These are phyloP conservation scores for Stagonosporopsis cucurbitacearum DNA, from an alignment of 2,329 filamentous ascomycete species.

Conservation along the genomic window DNA sequence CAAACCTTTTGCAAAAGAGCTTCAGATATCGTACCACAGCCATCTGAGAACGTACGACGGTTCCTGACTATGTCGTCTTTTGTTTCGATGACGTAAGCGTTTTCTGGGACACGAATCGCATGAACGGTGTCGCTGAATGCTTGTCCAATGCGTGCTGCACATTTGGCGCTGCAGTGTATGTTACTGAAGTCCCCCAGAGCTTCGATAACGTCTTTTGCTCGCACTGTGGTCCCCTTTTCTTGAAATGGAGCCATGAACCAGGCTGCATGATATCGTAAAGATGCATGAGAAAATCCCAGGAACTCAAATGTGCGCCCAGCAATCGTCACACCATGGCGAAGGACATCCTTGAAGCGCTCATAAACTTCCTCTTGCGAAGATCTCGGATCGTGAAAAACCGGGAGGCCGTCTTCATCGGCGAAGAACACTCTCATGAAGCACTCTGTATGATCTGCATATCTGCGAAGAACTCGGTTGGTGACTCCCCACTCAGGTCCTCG, in stretches of 20 bases:
- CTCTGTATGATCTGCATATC: constrained; percentile 31
- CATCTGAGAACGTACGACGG: constrained; percentile 75
- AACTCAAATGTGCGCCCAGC: constrained; percentile 40
- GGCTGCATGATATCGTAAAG: constrained; percentile 37
- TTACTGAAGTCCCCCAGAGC: constrained; percentile 49
- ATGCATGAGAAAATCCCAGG: constrained; percentile 44
- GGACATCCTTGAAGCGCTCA: constrained; percentile 63
- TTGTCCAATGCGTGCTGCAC: constrained; percentile 66
- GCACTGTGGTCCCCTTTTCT: constrained; percentile 55
- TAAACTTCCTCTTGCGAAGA: constrained; percentile 38
- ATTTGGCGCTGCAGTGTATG: constrained; percentile 64
- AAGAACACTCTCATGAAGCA: constrained; percentile 68
- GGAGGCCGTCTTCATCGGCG: constrained; percentile 73
- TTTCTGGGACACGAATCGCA: constrained; percentile 60
- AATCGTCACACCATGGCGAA: constrained; percentile 62
- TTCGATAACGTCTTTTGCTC: constrained; percentile 58
- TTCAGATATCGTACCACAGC: constrained; percentile 75
- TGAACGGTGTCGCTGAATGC: constrained; percentile 81
- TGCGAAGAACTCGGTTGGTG: constrained; percentile 51
- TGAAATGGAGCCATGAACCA: constrained; percentile 46
- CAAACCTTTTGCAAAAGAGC: constrained; percentile 67
- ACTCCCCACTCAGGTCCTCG: constrained; percentile 63
- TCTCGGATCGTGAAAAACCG: constrained; percentile 63
- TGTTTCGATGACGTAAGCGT: constrained; percentile 53
- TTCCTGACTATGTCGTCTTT: constrained; percentile 64